Conservation (phyloP, 2,329 filamentous ascomycete species). For the Paecilomyces sp. region DNA sequence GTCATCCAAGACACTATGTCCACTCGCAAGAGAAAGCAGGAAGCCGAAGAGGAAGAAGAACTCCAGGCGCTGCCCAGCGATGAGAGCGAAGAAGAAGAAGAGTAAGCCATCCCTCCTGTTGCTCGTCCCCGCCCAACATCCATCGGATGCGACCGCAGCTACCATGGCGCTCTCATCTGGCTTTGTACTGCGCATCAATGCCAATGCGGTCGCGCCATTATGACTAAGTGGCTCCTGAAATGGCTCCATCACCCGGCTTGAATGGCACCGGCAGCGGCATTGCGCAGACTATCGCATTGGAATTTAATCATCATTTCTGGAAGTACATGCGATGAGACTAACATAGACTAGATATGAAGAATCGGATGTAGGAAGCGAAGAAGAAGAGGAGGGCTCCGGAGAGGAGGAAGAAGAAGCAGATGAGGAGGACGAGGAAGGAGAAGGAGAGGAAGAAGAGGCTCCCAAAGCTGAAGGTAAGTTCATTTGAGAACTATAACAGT, state of each 20-base stretch:
- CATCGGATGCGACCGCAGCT: background rate
- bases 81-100: conserved; percentile 45
- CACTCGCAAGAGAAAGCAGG: conserved; percentile 45
- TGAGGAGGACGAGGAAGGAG: conserved; percentile 5
- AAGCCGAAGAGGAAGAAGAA: conserved; percentile 37
- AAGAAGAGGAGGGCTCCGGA: conserved; percentile 49
- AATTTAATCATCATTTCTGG: background rate
- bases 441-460: conserved; percentile 10
- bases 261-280: background rate
- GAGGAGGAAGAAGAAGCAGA: conserved; percentile 11
- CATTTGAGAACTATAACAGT: background rate
- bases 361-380: conserved; percentile 16
- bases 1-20: conserved; percentile 26
- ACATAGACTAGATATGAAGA: conserved; percentile 7
- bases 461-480: conserved; percentile 26
- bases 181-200: background rate
- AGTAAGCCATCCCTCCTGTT: conserved; percentile 28
- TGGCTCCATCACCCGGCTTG: background rate
- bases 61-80: conserved; percentile 43
- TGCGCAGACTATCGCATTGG: background rate
- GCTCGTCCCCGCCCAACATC: background rate
- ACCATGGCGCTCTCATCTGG: background rate
- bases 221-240: background rate
- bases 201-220: background rate
- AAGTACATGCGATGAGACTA: background rate